phyloP scores from a whole-genome alignment of 305 asterid species.

The Rubia tinctorum region DNA sequence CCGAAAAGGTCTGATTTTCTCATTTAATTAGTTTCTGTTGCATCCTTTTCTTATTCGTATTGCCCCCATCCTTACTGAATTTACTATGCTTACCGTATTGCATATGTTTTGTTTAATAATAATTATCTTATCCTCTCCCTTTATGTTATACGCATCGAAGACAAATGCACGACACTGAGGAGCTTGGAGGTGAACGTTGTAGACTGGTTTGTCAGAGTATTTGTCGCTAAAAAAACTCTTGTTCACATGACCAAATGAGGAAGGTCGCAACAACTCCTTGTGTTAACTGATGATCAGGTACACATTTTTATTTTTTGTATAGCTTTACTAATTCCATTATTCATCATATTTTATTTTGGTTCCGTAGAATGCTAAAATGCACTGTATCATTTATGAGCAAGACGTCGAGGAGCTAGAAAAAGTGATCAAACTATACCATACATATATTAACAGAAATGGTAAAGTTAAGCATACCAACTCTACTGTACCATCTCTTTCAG shows the following conservation, averaged over 20 bases:
- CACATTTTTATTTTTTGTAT: too few relatives aligned
- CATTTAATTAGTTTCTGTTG: too few relatives aligned
- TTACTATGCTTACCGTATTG: too few relatives aligned
- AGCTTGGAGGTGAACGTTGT: background rate
- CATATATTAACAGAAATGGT: background rate
- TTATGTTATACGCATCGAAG: too few relatives aligned
- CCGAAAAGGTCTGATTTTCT: too few relatives aligned
- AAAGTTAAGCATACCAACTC: too few relatives aligned
- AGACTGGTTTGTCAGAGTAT: background rate
- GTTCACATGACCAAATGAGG: background rate
- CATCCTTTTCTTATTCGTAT: too few relatives aligned
- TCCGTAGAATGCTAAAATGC: background rate
- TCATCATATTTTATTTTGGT: background rate
- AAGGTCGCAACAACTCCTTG: background rate
- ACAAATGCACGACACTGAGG: too few relatives aligned
- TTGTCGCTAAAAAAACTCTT: background rate
- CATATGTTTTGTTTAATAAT: too few relatives aligned
- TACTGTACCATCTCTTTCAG: too few relatives aligned
- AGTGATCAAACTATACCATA: background rate
- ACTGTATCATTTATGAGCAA: background rate
- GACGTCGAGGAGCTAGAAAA: background rate
- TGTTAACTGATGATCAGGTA: background rate
- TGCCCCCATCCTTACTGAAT: too few relatives aligned
- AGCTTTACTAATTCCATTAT: background rate
- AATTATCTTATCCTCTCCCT: too few relatives aligned